phyloP scores from a whole-genome alignment of 768 basidiomycete genomes.

The Xerocomus spinulosus region DNA sequence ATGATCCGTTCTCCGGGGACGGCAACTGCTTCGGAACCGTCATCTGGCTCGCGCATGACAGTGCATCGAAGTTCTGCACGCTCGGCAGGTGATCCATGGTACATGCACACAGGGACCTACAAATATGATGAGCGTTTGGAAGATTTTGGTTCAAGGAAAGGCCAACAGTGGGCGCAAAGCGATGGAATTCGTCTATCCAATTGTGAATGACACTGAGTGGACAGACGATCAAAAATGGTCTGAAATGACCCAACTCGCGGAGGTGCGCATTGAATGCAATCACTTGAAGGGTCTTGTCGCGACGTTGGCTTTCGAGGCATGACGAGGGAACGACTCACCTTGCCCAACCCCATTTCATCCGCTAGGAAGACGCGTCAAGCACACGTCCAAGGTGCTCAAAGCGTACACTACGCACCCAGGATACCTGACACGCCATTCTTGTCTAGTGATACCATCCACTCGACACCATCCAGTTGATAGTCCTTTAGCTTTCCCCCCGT shows the following conservation, averaged over 20 bases:
- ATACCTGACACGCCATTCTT: conserved; percentile 83
- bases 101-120: conserved; percentile 84
- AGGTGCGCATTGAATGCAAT: conserved; percentile 93
- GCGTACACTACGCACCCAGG: conserved; percentile 45
- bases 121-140: background rate
- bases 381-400: conserved; percentile 8
- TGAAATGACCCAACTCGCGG: conserved; percentile 61
- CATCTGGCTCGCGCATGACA: conserved; percentile 40
- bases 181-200: conserved; percentile 80
- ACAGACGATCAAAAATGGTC: conserved; percentile 85
- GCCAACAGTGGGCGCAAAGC: conserved; percentile 76
- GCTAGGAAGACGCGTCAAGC: conserved; percentile 39
- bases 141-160: background rate
- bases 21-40: conserved; percentile 20
- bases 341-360: conserved; percentile 94
- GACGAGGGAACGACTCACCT: conserved; percentile 39
- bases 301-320: background rate
- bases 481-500: conserved; percentile 83
- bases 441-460: conserved; percentile 91
- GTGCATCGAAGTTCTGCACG: conserved; percentile 75
- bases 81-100: conserved; percentile 80
- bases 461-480: conserved; percentile 91
- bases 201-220: conserved; percentile 92
- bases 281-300: conserved; percentile 78
- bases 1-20: conserved; percentile 22